Percentiles rank a stretch among this genome's conserved stretches.
These are phyloP conservation scores for Bonia amplexicaulis DNA, from an alignment of 176 grass and related monocot species.

Conservation along the genomic window DNA sequence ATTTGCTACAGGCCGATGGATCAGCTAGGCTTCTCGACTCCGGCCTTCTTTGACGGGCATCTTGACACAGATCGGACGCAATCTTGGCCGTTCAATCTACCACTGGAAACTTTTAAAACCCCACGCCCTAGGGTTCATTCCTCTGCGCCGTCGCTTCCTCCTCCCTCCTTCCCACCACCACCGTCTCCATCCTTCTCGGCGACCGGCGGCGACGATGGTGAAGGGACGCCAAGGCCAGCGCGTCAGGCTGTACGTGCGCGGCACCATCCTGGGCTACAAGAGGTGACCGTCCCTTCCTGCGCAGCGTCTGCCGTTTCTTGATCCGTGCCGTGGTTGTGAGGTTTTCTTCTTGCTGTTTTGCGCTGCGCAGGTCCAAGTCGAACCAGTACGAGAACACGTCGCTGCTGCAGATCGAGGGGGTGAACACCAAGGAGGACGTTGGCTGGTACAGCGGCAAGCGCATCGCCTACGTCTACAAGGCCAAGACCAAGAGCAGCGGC, in stretches of 20 bases:
- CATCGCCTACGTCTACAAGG: slow-evolving; percentile 81
- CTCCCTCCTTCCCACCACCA: not conserved
- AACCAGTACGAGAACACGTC: slow-evolving; percentile 72
- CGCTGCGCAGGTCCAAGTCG: slow-evolving; percentile 48
- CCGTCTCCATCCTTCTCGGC: not conserved
- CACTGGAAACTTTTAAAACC: slow-evolving; percentile 15
- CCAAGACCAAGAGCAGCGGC: slow-evolving; percentile 56
- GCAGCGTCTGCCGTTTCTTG: not conserved
- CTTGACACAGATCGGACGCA: not conserved
- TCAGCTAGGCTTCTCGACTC: not conserved
- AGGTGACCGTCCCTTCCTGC: slow-evolving; percentile 2
- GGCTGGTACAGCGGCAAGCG: slow-evolving; percentile 60
- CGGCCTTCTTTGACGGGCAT: not conserved
- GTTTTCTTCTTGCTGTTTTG: not conserved
- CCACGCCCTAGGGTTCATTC: slow-evolving; percentile 35
- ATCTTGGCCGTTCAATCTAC: slow-evolving; percentile 20
- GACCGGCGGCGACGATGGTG: slow-evolving; percentile 39
- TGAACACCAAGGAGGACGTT: slow-evolving; percentile 65
- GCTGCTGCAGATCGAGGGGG: slow-evolving; percentile 56
- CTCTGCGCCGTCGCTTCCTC: not conserved
- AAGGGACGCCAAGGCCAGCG: slow-evolving; percentile 45
- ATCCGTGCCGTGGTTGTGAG: not conserved
- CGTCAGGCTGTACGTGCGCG: slow-evolving; percentile 57
- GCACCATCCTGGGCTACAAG: slow-evolving; percentile 72
- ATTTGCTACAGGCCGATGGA: not conserved